A percentile compares a stretch with the other conserved stretches of the same genome.
Evolutionary conservation across 1,284 basidiomycete genomes (phyloP).

Genomic region (Xerocomus amazonicus): DNA sequence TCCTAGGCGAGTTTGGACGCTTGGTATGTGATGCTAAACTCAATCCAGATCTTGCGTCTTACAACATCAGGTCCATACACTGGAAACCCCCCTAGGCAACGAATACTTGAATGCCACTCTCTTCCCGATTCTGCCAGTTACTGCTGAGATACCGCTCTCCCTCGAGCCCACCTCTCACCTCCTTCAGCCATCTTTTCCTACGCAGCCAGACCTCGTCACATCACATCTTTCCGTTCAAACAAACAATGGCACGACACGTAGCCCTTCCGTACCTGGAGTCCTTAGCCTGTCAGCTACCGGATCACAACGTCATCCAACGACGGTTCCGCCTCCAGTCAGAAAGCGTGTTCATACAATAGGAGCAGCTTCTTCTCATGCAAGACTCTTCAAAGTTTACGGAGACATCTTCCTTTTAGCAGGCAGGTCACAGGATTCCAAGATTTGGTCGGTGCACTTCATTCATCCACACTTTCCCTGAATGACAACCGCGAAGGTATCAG

Average conservation of each 20-base stretch:
- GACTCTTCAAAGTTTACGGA: constrained; percentile 84
- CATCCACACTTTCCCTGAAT: constrained; percentile 20
- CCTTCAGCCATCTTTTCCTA: constrained; percentile 42
- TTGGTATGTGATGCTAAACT: constrained; percentile 48
- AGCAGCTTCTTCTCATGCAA: constrained; percentile 67
- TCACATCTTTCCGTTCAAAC: constrained; percentile 40
- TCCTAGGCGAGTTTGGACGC: constrained; percentile 77
- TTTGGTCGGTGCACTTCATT: constrained; percentile 53
- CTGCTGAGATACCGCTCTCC: constrained; percentile 56
- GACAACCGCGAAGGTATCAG: constrained; percentile 60
- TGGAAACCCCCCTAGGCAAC: constrained; percentile 71
- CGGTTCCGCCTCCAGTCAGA: constrained; percentile 44
- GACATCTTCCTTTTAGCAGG: constrained; percentile 87
- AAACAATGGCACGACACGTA: constrained; percentile 49
- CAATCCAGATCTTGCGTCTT: constrained; percentile 3
- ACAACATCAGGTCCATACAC: constrained; percentile 49
- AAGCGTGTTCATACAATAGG: constrained; percentile 63
- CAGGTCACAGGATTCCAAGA: constrained; percentile 71
- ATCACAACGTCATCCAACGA: constrained; percentile 47
- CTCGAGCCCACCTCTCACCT: constrained; percentile 44
- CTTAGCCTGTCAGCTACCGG: constrained; percentile 24
- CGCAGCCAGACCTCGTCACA: constrained; percentile 53
- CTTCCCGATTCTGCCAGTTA: constrained; percentile 56
- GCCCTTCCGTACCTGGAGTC: constrained; percentile 43
- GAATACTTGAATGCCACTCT: constrained; percentile 67